phyloP scores from a whole-genome alignment of 768 basidiomycete species.

The Mycena venus region DNA sequence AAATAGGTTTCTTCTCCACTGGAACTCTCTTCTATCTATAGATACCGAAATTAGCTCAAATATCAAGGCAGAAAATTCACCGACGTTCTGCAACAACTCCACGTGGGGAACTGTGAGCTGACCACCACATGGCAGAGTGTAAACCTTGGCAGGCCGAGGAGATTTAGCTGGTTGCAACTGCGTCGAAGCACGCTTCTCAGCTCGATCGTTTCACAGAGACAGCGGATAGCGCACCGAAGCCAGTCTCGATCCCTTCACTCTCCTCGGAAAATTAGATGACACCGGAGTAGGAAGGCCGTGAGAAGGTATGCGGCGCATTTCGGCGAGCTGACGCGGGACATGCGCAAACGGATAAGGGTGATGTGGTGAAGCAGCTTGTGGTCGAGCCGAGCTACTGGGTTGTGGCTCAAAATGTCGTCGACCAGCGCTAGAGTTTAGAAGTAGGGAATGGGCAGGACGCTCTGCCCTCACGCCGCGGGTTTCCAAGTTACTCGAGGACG shows the following conservation, averaged over 20 bases:
- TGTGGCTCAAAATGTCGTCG: conserved; percentile 6
- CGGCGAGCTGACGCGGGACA: conserved; percentile 2
- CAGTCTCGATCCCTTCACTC: conserved; percentile 7
- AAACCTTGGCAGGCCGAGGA: not conserved
- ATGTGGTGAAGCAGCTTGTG: conserved; percentile 3
- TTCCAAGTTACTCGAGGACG: conserved; percentile 8
- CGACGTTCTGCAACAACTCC: conserved; percentile 12
- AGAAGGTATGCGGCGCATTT: conserved; percentile 5
- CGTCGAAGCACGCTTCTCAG: not conserved
- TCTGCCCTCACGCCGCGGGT: conserved; percentile 6
- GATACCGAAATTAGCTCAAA: not conserved
- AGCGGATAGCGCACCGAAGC: conserved; percentile 4
- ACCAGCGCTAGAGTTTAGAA: conserved; percentile 1
- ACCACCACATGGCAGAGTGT: conserved; percentile 16
- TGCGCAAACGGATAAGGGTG: conserved; percentile 11
- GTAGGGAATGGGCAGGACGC: not conserved
- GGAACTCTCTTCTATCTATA: conserved; percentile 3
- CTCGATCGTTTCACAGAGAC: conserved; percentile 7
- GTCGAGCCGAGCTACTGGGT: not conserved
- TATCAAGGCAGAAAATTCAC: conserved; percentile 6
- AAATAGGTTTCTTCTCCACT: conserved; percentile 13
- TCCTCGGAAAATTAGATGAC: conserved; percentile 4
- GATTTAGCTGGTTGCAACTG: conserved; percentile 5
- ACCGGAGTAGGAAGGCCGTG: conserved; percentile 9
- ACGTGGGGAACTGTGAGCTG: conserved; percentile 8